Percentiles rank a stretch among this genome's conserved stretches.
phyloP scores from a whole-genome alignment of 2,329 filamentous ascomycete genomes.

The Monosporascus ibericus region DNA sequence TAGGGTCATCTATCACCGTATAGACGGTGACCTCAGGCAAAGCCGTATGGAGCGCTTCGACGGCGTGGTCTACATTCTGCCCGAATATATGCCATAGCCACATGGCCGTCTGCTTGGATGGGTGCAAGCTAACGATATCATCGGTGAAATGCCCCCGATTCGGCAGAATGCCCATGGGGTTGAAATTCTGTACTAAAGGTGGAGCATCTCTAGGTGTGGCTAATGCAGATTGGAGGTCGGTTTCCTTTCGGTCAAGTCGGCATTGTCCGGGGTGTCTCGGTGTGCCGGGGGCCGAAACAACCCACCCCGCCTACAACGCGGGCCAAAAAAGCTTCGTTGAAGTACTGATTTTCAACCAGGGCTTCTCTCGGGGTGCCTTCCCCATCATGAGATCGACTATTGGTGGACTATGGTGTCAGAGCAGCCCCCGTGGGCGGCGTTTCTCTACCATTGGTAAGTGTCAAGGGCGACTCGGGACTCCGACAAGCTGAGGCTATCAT shows the following conservation, averaged over 20 bases:
- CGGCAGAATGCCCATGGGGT: constrained; percentile 28
- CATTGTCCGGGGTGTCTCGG: background rate
- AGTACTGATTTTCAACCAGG: constrained; percentile 28
- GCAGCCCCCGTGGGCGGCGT: background rate
- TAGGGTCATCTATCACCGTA: constrained; percentile 20
- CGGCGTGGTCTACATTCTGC: constrained; percentile 18
- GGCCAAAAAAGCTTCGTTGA: constrained; percentile 31
- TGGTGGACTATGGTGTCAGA: background rate
- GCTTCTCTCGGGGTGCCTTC: constrained; percentile 14
- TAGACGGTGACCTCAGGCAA: constrained; percentile 21
- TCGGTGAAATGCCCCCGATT: constrained; percentile 9
- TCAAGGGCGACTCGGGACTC: background rate
- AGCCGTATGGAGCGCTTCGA: constrained; percentile 24
- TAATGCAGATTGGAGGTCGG: constrained; percentile 10
- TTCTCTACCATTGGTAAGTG: background rate
- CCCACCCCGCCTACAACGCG: constrained; percentile 28
- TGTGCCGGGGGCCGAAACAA: background rate
- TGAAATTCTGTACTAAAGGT: constrained; percentile 14
- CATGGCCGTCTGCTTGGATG: constrained; percentile 17
- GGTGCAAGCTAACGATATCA: constrained; percentile 15
- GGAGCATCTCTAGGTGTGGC: constrained; percentile 6
- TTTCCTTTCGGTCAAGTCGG: background rate
- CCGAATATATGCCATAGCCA: background rate
- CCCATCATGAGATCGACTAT: background rate
- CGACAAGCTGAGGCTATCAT: constrained; percentile 11